A percentile compares a stretch with the other conserved stretches of the same genome.
phyloP scores from a whole-genome alignment of 1,284 basidiomycete genomes.

The Cystobasidium slooffiae region DNA sequence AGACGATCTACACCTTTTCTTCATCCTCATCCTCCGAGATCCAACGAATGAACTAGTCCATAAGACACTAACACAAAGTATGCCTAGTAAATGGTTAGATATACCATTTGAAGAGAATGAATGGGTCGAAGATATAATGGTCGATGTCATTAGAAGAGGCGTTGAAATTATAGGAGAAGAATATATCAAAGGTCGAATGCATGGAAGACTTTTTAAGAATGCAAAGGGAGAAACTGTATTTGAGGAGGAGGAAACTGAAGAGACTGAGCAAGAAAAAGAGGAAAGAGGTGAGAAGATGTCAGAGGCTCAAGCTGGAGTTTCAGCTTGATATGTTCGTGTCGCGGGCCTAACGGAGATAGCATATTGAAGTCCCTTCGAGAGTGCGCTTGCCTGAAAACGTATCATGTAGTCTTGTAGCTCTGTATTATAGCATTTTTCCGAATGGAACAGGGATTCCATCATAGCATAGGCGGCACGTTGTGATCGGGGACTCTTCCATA shows the following conservation, averaged over 20 bases:
- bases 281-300: conserved; percentile 21
- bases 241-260: conserved; percentile 18
- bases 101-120: conserved; percentile 84
- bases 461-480: too few relatives aligned
- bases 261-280: conserved; percentile 2
- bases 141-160: conserved; percentile 77
- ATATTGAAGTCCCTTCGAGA: not conserved
- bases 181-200: conserved; percentile 43
- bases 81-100: conserved; percentile 79
- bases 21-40: conserved; percentile 80
- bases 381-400: not conserved
- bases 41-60: conserved; percentile 76
- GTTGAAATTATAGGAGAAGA: conserved; percentile 64
- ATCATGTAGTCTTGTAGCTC: conserved; percentile 16
- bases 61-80: conserved; percentile 76
- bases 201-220: conserved; percentile 39
- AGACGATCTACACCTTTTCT: conserved; percentile 70
- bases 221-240: conserved; percentile 29
- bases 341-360: too few relatives aligned
- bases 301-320: conserved; percentile 15
- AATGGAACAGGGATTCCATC: too few relatives aligned
- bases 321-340: not conserved
- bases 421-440: not conserved
- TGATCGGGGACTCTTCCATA: not conserved
- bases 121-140: conserved; percentile 92